These are phyloP conservation scores for Rheum nobile DNA, from an alignment of 148 eudicot genomes.

Conservation along the genomic window DNA sequence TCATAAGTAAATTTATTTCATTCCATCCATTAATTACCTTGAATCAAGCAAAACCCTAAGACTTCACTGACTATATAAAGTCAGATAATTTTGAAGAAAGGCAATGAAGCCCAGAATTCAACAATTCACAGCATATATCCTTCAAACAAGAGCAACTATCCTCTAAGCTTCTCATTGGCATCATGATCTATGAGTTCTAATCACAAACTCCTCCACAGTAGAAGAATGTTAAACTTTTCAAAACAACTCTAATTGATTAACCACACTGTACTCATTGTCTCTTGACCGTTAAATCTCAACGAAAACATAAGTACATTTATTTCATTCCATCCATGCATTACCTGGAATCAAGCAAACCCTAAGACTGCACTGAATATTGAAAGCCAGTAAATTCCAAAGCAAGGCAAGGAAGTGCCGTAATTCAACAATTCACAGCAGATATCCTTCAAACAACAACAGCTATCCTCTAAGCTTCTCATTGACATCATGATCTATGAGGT, in stretches of 20 bases:
- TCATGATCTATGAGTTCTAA: not conserved
- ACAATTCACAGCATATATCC: not conserved
- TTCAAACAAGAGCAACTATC: not conserved
- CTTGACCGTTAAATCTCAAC: not conserved
- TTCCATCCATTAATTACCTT: not conserved
- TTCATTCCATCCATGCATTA: not conserved
- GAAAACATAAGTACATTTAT: not conserved
- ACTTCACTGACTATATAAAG: not conserved
- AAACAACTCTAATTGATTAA: not conserved
- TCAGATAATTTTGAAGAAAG: not conserved
- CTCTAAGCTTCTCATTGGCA: not conserved
- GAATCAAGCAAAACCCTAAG: not conserved
- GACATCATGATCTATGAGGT: not conserved
- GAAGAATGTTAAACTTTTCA: not conserved
- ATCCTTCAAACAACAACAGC: not conserved
- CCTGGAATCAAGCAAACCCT: not conserved
- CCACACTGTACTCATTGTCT: not conserved
- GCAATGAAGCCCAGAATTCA: not conserved
- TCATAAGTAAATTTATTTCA: not conserved
- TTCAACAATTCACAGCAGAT: not conserved
- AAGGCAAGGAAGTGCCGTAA: not conserved
- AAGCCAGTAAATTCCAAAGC: not conserved
- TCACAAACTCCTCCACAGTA: not conserved
- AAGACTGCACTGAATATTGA: not conserved
- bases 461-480: not conserved